Evolutionary conservation across 23 red algal species (phyloP).

Genomic region (Agarophyton chilense): DNA sequence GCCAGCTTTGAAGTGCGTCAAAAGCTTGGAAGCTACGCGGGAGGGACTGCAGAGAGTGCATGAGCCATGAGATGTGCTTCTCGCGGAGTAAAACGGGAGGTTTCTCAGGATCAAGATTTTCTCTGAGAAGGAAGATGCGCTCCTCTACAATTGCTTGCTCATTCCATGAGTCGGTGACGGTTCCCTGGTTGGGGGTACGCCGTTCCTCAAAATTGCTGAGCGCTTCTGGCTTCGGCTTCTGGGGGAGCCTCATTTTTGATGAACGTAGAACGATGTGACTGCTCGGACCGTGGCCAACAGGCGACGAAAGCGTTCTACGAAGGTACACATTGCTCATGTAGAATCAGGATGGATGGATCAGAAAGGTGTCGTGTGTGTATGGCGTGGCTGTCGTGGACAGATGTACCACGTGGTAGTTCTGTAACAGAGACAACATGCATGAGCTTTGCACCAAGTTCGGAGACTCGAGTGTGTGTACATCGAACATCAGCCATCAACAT

Average conservation of each 20-base stretch:
- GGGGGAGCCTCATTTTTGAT: background rate
- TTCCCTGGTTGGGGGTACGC: background rate
- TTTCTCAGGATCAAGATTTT: background rate
- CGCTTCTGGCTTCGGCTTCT: background rate
- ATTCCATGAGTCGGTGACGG: slow-evolving; percentile 40
- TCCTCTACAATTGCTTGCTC: slow-evolving; percentile 43
- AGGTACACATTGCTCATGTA: no score
- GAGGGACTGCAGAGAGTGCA: slow-evolving; percentile 17
- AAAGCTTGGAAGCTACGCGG: slow-evolving; percentile 49
- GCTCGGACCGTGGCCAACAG: no score
- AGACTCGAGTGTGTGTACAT: no score
- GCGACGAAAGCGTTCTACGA: no score
- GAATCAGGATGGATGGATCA: no score
- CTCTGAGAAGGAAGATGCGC: background rate
- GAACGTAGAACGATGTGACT: no score
- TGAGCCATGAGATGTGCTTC: slow-evolving; percentile 24
- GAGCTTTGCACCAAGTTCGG: no score
- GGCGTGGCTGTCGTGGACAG: no score
- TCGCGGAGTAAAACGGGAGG: slow-evolving; percentile 14
- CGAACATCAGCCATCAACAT: no score
- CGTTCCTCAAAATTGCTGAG: background rate
- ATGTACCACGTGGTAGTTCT: no score
- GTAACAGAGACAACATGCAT: no score
- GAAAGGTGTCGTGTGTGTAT: no score
- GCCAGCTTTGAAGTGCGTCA: slow-evolving; percentile 88